phyloP scores from a whole-genome alignment of 169 alveolate species.

The Plasmodium falciparum region DNA sequence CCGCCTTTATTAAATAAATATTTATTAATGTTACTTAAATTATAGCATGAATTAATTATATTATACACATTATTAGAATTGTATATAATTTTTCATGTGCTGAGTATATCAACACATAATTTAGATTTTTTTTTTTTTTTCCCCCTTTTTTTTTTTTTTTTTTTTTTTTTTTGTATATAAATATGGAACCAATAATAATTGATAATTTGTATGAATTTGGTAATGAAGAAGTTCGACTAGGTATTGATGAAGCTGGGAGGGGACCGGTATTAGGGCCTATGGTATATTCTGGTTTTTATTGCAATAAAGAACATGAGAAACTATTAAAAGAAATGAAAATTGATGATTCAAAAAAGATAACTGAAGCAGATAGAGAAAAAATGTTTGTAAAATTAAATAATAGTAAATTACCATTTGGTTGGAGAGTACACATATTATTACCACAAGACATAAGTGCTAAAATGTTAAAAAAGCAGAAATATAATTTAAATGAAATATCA shows the following conservation, averaged over 20 bases:
- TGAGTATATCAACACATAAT: too few species aligned
- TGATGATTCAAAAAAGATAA: constrained; percentile 93
- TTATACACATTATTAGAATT: too few species aligned
- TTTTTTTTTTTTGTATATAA: background rate
- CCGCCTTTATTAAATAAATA: too few species aligned
- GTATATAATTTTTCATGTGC: too few species aligned
- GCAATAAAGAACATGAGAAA: constrained; percentile 88
- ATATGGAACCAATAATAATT: constrained; percentile 64
- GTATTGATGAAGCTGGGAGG: constrained; percentile 99
- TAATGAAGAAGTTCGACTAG: constrained; percentile 83
- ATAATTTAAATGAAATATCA: constrained; percentile 92
- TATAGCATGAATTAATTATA: too few species aligned
- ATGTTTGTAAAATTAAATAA: constrained; percentile 84
- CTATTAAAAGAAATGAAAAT: constrained; percentile 86
- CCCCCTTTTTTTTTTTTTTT: background rate
- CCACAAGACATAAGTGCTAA: constrained; percentile 91
- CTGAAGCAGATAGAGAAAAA: constrained; percentile 88
- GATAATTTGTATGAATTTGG: constrained; percentile 67
- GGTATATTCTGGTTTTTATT: constrained; percentile 97
- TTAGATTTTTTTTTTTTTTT: too few species aligned
- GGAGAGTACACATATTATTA: constrained; percentile 82
- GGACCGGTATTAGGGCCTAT: constrained; percentile 99
- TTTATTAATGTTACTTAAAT: too few species aligned
- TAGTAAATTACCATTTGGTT: constrained; percentile 85
- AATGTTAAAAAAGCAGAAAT: constrained; percentile 90